phyloP scores from a whole-genome alignment of 2,329 filamentous ascomycete species.

The Sporothrix inflata region DNA sequence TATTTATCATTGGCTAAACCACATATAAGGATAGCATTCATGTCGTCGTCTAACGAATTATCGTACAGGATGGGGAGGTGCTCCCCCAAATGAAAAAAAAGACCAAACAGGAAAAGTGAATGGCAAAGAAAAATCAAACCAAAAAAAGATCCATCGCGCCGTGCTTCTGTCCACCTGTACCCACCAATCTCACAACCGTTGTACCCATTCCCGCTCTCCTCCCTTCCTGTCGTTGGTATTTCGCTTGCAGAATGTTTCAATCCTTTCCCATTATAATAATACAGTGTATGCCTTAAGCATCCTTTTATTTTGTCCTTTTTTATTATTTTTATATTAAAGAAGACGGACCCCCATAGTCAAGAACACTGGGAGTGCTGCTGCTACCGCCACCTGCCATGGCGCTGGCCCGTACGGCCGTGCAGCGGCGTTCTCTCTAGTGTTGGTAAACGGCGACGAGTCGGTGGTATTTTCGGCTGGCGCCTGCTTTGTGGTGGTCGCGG shows the following conservation, averaged over 20 bases:
- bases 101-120: not conserved
- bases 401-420: not conserved
- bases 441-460: slow-evolving; percentile 33
- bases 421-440: slow-evolving; percentile 24
- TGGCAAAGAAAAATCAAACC: not conserved
- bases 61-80: not conserved
- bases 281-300: no score
- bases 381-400: not conserved
- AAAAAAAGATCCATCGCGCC: no score
- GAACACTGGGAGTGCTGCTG: not conserved
- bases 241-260: no score
- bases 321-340: not conserved
- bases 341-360: not conserved
- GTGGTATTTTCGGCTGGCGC: slow-evolving; percentile 30
- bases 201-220: no score
- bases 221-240: no score
- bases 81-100: not conserved
- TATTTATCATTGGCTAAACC: no score
- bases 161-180: no score
- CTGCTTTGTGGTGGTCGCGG: not conserved
- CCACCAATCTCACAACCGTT: no score
- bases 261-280: not conserved
- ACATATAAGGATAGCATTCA: not conserved
- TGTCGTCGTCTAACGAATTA: not conserved
- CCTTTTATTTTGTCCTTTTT: not conserved